These are phyloP conservation scores for Pistacia vera DNA, from an alignment of 345 rosid species.

Conservation along the genomic window DNA sequence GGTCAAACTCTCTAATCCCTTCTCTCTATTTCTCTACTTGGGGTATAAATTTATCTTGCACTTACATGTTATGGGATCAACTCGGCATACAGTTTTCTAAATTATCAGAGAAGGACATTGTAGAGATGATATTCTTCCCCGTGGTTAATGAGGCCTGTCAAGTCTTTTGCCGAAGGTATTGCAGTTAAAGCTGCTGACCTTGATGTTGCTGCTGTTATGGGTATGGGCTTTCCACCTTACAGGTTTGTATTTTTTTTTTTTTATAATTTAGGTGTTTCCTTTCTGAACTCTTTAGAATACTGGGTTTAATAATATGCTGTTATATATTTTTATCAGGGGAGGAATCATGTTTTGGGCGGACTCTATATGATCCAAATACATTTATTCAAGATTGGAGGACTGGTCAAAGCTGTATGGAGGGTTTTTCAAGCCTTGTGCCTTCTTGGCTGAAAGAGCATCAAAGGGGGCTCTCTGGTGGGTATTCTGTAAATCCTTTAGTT, in stretches of 20 bases:
- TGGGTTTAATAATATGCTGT: constrained; percentile 15
- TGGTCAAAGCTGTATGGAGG: constrained; percentile 82
- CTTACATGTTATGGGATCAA: constrained; percentile 5
- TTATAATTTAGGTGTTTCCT: background rate
- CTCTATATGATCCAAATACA: constrained; percentile 65
- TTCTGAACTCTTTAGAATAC: background rate
- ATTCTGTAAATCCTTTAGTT: background rate
- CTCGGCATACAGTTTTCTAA: constrained; percentile 29
- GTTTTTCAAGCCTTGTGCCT: constrained; percentile 91
- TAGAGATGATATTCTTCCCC: constrained; percentile 93
- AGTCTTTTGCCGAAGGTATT: constrained; percentile 84
- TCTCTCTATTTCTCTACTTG: background rate
- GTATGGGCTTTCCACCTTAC: constrained; percentile 97
- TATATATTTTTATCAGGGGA: constrained; percentile 57
- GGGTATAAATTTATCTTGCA: background rate
- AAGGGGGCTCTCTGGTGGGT: constrained; percentile 65
- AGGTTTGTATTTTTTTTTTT: constrained; percentile 45
- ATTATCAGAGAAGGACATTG: constrained; percentile 78
- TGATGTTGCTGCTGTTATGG: constrained; percentile 84
- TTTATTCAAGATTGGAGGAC: constrained; percentile 44
- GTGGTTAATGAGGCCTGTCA: constrained; percentile 96
- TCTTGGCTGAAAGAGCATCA: constrained; percentile 78
- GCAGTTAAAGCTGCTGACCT: constrained; percentile 93
- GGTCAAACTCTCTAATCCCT: constrained; percentile 43
- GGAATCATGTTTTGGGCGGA: constrained; percentile 97